Evolutionary conservation across 345 rosid genomes (phyloP), one percentile per base, ranked within the genome.

Genomic region (Fremontodendron californicum): DNA sequence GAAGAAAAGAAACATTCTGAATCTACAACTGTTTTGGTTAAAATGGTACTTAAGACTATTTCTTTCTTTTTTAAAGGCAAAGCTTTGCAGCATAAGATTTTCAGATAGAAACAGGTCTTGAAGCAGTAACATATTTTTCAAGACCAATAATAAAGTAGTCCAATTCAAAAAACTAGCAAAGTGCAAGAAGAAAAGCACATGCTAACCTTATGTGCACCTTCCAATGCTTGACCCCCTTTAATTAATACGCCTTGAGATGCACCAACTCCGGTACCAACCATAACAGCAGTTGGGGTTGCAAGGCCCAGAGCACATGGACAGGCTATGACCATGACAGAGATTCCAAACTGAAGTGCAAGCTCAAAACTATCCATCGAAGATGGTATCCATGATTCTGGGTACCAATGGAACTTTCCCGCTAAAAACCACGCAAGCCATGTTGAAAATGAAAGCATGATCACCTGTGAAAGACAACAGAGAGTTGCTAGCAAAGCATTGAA

Each of bases 261-360:
- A 68, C 99, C 98, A 48, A 93, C 98, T 52, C 99, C 99, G 5
- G 99, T 93, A 23, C 98, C 99, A 49, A 95, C 99, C 99, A 95
- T 95, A 69, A 95, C 98, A 76, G 99, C 99, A 0, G 99, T 95
- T 25, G 99, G 98, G 66, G 99, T 95, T n/a, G 99, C 99, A 13
- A 95, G 86, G 10, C 98, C 98, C 13, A 95, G 87, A 77, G 99
- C 98, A 78, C 99, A 95, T 27, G 98, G 99, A 74, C 99, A 95
- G 43, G 99, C 99, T 65, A 95, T 93, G 79, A 95, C 99, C 97
- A 95, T 92, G 31, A 95, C 99, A 23, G 99, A 92, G 78, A 95
- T 95, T 54, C 99, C 99, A n/a, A 95, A 93, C 81, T 95, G 99
- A 54, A 95, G 94, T 45, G 98, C 93, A 33, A 95, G 92, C 85